A percentile compares a stretch with the other conserved stretches of the same genome.
These are phyloP conservation scores for Yamadazyma takamatsuzukensis DNA, from an alignment of 805 yeast genomes.

Conservation along the genomic window DNA sequence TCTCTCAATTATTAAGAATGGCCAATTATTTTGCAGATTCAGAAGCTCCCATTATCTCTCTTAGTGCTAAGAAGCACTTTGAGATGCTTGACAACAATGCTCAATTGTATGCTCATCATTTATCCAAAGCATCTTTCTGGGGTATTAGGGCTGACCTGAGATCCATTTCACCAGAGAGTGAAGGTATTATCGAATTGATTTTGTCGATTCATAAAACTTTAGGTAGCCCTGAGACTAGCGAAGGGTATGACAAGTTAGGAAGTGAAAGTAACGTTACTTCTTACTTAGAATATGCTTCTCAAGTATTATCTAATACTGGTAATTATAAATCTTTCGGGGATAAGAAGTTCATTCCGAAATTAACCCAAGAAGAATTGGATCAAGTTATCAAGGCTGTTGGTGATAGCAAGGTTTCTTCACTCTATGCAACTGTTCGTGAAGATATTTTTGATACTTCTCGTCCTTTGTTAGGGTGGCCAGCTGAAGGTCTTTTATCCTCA, in stretches of 20 bases:
- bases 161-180: constrained; percentile 81
- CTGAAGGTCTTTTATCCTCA: constrained; percentile 68
- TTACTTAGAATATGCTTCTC: constrained; percentile 73
- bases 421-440: constrained; percentile 41
- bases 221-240: constrained; percentile 39
- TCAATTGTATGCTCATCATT: constrained; percentile 70
- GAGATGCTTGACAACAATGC: constrained; percentile 61
- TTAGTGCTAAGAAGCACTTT: constrained; percentile 68
- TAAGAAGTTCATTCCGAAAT: constrained; percentile 73
- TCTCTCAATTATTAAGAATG: no score
- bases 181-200: constrained; percentile 67
- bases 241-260: constrained; percentile 30
- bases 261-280: constrained; percentile 19
- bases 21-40: constrained; percentile 37
- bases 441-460: constrained; percentile 50
- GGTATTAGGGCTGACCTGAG: constrained; percentile 79
- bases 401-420: constrained; percentile 25
- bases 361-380: constrained; percentile 47
- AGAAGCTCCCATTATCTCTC: constrained; percentile 38
- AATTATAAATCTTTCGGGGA: constrained; percentile 88
- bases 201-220: constrained; percentile 52
- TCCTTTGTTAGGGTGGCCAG: constrained; percentile 70
- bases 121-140: constrained; percentile 78
- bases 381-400: constrained; percentile 39
- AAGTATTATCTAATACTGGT: constrained; percentile 70